Percentiles rank a stretch among this genome's conserved stretches.
phyloP scores from a whole-genome alignment of 768 basidiomycete genomes.

The Boletales sp. region DNA sequence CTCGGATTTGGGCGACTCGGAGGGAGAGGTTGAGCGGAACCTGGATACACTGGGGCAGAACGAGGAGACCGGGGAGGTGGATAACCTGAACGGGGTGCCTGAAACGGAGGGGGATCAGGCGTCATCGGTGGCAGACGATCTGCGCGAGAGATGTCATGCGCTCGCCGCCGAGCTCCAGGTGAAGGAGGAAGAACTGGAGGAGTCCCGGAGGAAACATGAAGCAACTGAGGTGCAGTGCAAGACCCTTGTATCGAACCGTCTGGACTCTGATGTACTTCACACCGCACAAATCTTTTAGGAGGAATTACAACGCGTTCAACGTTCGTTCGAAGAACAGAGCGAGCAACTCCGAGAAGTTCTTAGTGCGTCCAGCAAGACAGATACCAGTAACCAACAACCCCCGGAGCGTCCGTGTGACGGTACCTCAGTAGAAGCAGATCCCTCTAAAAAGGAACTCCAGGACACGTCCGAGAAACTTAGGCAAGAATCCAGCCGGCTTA shows the following conservation, averaged over 20 bases:
- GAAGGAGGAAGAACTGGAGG: slow-evolving; percentile 19
- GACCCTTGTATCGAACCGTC: neutral
- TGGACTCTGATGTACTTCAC: neutral
- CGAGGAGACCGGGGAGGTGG: slow-evolving; percentile 17
- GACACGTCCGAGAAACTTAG: slow-evolving; percentile 10
- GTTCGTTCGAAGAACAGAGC: slow-evolving; percentile 14
- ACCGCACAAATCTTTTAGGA: slow-evolving; percentile 14
- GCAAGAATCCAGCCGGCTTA: slow-evolving; percentile 18
- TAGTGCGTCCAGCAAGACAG: slow-evolving; percentile 3
- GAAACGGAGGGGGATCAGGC: slow-evolving; percentile 11
- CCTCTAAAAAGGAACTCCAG: slow-evolving; percentile 3
- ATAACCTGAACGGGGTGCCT: neutral
- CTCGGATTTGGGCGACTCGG: slow-evolving; percentile 19
- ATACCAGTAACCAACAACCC: neutral
- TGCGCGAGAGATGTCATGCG: slow-evolving; percentile 14
- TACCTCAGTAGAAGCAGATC: neutral
- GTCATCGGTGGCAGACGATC: neutral
- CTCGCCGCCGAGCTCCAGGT: slow-evolving; percentile 16
- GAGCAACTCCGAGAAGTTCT: slow-evolving; percentile 18
- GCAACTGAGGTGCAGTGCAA: slow-evolving; percentile 19
- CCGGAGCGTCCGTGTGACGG: slow-evolving; percentile 7
- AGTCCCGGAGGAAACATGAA: slow-evolving; percentile 10
- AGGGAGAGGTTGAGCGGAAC: slow-evolving; percentile 25
- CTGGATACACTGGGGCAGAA: slow-evolving; percentile 10
- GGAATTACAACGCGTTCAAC: slow-evolving; percentile 15